A percentile compares a stretch with the other conserved stretches of the same genome.
Evolutionary conservation across 192 early-diverging fungal species (phyloP).

Genomic region (Lunasporangiospora selenospora): DNA sequence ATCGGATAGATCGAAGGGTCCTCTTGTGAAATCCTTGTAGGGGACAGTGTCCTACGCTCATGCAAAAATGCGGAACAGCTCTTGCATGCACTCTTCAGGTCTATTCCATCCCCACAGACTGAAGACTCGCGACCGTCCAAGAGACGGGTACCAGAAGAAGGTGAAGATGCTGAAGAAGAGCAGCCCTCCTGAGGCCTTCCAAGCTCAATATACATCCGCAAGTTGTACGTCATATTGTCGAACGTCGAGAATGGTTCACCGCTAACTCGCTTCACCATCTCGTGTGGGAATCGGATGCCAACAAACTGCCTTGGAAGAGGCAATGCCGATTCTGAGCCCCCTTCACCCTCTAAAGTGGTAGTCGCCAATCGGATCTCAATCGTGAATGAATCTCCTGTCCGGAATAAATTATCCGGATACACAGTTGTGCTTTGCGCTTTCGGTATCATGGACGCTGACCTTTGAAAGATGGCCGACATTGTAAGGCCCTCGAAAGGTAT

Average conservation of each 20-base stretch:
- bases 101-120: too few species aligned
- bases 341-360: too few species aligned
- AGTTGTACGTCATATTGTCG: constrained; percentile 35
- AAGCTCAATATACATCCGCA: constrained; percentile 16
- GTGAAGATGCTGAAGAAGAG: background rate
- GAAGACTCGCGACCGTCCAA: background rate
- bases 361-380: constrained; percentile 17
- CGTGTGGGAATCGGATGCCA: constrained; percentile 30
- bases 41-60: too few species aligned
- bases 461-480: constrained; percentile 16
- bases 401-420: background rate
- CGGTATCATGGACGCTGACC: too few species aligned
- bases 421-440: too few species aligned
- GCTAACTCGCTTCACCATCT: constrained; percentile 24
- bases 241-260: constrained; percentile 11
- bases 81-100: background rate
- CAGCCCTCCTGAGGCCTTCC: too few species aligned
- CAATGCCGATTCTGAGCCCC: too few species aligned
- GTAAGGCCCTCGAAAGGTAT: constrained; percentile 15
- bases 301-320: constrained; percentile 15
- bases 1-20: background rate
- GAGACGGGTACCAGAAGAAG: background rate
- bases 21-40: constrained; percentile 2
- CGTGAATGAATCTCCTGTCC: background rate
- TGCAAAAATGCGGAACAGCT: too few species aligned